phyloP scores from a whole-genome alignment of 176 grass and related monocot genomes.

The Oryza meyeriana region DNA sequence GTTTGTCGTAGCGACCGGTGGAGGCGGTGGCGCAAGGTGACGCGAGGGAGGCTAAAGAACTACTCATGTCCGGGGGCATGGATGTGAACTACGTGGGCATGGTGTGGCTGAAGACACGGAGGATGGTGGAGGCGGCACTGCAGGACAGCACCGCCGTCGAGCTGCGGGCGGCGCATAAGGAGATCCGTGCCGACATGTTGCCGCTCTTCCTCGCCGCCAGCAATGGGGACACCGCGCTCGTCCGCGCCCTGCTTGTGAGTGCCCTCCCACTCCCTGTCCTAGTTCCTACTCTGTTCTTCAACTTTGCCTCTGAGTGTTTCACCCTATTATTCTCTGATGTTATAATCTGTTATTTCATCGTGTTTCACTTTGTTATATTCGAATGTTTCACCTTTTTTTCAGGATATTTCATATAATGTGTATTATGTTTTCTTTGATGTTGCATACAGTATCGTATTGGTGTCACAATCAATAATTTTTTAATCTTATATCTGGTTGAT shows the following conservation, averaged over 20 bases:
- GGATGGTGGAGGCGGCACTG: conserved; percentile 49
- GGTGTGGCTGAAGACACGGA: conserved; percentile 61
- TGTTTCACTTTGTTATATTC: too few relatives aligned
- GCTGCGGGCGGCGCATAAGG: conserved; percentile 52
- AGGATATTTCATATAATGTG: too few relatives aligned
- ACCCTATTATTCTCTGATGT: too few relatives aligned
- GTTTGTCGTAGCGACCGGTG: conserved; percentile 80
- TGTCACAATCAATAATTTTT: too few relatives aligned
- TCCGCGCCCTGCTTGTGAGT: conserved; percentile 78
- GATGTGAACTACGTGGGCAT: conserved; percentile 91
- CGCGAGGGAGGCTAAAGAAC: conserved; percentile 44
- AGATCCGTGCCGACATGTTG: conserved; percentile 87
- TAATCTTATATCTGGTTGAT: too few relatives aligned
- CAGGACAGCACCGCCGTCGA: conserved; percentile 67
- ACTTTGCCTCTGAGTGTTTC: too few relatives aligned
- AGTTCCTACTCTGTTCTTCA: neutral
- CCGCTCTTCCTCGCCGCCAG: conserved; percentile 93
- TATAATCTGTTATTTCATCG: too few relatives aligned
- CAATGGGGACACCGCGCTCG: conserved; percentile 77
- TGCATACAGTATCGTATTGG: too few relatives aligned
- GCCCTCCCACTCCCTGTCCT: neutral
- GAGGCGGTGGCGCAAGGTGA: conserved; percentile 69
- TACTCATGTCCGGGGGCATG: conserved; percentile 49
- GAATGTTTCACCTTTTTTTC: too few relatives aligned
- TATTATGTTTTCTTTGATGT: too few relatives aligned